Conservation (phyloP, 2,329 filamentous ascomycete genomes). For the Pseudonectria foliicola region DNA sequence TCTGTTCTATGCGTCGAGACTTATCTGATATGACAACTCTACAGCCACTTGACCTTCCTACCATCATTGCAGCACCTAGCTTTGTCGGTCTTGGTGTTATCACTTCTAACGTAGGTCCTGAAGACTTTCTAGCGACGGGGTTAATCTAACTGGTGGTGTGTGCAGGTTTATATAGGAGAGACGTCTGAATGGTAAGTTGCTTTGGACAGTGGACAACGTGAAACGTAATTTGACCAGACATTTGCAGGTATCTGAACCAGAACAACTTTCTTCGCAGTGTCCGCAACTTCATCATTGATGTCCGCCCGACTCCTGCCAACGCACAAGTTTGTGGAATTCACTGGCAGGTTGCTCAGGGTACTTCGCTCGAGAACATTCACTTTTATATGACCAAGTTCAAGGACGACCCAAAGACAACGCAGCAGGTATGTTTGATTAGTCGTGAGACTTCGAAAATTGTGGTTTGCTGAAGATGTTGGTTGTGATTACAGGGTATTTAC, state of each 20-base stretch:
- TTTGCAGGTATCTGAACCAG: constrained; percentile 25
- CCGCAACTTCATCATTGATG: constrained; percentile 58
- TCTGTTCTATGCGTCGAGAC: background rate
- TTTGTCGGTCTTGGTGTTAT: constrained; percentile 52
- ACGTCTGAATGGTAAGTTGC: constrained; percentile 16
- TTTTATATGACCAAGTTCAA: constrained; percentile 33
- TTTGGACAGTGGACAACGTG: too few species aligned
- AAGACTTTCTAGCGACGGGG: constrained; percentile 35
- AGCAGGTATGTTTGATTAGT: constrained; percentile 15
- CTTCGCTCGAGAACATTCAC: constrained; percentile 43
- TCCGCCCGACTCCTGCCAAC: constrained; percentile 23
- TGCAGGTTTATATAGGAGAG: constrained; percentile 3
- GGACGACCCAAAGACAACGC: constrained; percentile 17
- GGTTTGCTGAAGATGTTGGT: constrained; percentile 1
- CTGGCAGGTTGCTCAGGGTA: constrained; percentile 57
- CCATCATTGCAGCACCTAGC: constrained; percentile 43
- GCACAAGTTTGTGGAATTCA: constrained; percentile 42
- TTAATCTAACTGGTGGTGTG: constrained; percentile 6
- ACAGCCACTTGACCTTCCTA: constrained; percentile 44
- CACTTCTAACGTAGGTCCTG: constrained; percentile 25
- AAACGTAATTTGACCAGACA: too few species aligned
- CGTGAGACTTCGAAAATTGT: background rate
- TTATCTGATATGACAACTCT: background rate
- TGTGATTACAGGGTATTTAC: constrained; percentile 10
- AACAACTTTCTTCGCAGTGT: constrained; percentile 60